Evolutionary conservation across 345 rosid genomes (phyloP).

Genomic region (Pelargonium nanum): DNA sequence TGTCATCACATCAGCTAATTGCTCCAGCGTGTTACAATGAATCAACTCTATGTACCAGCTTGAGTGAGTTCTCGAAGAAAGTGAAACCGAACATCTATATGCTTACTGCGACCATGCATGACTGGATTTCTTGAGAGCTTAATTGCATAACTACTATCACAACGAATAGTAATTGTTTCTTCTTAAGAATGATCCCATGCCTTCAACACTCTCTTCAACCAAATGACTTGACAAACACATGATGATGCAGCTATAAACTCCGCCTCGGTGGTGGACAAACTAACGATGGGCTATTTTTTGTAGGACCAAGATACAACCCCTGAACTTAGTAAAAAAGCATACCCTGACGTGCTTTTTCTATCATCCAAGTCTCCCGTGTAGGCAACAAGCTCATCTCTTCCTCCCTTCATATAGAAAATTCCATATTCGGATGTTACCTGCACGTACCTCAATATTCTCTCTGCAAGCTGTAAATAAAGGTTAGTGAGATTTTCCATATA

Average conservation of each 20-base stretch:
- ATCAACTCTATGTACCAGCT: not conserved
- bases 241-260: not conserved
- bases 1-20: not conserved
- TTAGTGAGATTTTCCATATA: not conserved
- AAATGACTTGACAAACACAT: not conserved
- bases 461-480: not conserved
- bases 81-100: not conserved
- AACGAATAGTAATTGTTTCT: not conserved
- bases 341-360: not conserved
- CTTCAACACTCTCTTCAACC: not conserved
- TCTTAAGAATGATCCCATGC: not conserved
- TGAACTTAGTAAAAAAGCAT: not conserved
- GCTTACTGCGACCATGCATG: not conserved
- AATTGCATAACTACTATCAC: not conserved
- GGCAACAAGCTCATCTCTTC: not conserved
- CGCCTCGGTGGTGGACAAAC: not conserved
- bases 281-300: not conserved
- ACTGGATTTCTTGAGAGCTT: not conserved
- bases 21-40: not conserved
- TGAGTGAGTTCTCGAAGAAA: not conserved
- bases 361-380: not conserved
- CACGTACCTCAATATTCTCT: not conserved
- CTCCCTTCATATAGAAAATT: not conserved
- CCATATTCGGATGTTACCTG: not conserved
- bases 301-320: not conserved